Evolutionary conservation across 169 alveolate species (phyloP).

Genomic region (Cryptosporidium viatorum): DNA sequence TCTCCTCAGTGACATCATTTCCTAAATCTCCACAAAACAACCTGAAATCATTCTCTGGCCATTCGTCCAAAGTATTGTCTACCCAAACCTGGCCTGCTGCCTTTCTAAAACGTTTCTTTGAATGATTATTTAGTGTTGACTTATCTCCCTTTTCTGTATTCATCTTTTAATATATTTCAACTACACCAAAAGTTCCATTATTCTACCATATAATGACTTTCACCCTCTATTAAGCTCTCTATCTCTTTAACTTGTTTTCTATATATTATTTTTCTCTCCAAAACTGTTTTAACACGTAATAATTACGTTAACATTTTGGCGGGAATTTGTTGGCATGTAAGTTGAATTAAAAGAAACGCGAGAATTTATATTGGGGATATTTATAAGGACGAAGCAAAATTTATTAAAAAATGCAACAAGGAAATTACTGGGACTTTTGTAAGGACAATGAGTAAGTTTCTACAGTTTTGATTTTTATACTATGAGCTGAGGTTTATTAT

Average conservation of each 20-base stretch:
- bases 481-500: not conserved
- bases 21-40: conserved; percentile 97
- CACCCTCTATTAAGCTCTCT: not conserved
- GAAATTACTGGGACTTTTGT: conserved; percentile 64
- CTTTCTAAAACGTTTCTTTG: conserved; percentile 88
- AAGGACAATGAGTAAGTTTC: conserved; percentile 44
- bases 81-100: conserved; percentile 98
- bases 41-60: conserved; percentile 97
- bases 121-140: not conserved
- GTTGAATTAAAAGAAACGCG: not conserved
- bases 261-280: no score
- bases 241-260: not conserved
- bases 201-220: not conserved
- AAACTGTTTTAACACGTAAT: not conserved
- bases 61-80: conserved; percentile 95
- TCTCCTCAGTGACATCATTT: conserved; percentile 96
- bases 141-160: not conserved
- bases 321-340: not conserved
- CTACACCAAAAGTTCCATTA: not conserved
- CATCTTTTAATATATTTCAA: not conserved
- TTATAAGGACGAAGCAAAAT: not conserved
- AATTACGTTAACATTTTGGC: not conserved
- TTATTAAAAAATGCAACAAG: conserved; percentile 4
- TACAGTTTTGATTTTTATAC: no score
- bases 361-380: not conserved